Percentiles rank a stretch among this genome's conserved stretches.
Evolutionary conservation across 495 filamentous ascomycete genomes (phyloP).

Genomic region (Xylaria castorea): DNA sequence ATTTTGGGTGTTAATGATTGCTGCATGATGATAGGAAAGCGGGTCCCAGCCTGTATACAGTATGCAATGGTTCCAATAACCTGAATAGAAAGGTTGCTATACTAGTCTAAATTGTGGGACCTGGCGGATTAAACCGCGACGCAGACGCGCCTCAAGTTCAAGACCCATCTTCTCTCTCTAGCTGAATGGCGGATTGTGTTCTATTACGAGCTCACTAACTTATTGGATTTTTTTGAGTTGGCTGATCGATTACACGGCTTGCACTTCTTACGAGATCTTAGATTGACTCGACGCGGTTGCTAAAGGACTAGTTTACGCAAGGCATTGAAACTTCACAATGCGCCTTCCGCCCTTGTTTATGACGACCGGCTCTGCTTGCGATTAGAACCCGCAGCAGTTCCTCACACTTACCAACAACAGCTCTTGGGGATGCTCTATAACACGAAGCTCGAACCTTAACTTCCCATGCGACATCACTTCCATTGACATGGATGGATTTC

Average conservation of each 20-base stretch:
- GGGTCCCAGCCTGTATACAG: background rate
- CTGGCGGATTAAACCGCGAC: constrained; percentile 10
- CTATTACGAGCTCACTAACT: background rate
- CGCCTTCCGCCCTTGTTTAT: constrained; percentile 26
- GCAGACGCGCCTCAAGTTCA: constrained; percentile 22
- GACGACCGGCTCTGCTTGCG: constrained; percentile 26
- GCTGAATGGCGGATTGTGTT: background rate
- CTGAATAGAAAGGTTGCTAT: background rate
- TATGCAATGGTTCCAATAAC: background rate
- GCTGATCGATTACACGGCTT: background rate
- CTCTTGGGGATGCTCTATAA: constrained; percentile 19
- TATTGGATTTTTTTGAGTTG: background rate
- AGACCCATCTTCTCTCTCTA: background rate
- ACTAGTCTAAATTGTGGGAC: background rate
- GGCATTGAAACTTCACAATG: constrained; percentile 22
- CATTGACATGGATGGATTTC: constrained; percentile 22
- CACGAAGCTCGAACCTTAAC: constrained; percentile 7
- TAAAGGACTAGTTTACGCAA: background rate
- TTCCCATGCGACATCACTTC: constrained; percentile 14
- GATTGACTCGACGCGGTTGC: constrained; percentile 5
- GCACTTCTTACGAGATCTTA: background rate
- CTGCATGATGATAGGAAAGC: background rate
- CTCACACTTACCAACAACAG: constrained; percentile 12
- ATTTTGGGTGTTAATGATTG: background rate
- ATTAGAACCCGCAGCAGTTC: constrained; percentile 27